Base-by-base conservation (phyloP, 73 alveolate genomes). In the Paramecium bursaria region DNA sequence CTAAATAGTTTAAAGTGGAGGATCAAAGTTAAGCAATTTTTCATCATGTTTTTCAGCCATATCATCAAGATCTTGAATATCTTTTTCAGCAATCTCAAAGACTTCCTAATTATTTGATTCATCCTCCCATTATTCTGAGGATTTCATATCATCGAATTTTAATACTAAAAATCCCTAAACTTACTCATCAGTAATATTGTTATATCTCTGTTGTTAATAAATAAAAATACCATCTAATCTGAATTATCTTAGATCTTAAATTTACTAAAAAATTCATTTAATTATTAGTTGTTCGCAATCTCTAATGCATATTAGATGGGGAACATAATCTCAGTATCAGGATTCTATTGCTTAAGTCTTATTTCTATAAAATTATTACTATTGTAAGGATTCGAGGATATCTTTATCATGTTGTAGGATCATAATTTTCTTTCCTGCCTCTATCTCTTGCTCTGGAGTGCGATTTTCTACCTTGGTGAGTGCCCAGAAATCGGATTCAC, bases 31-130 rank as follows among this genome's bases (percentile, higher is more conserved):
- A 30, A 21, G 47, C 2, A 50, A 80, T 17, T 79, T 46, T 79
- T 54, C 49, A 54, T 79, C 89, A 2, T 49, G 57, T 23, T 73
- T 73, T 30, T 79, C 54, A 21, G 51, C 89, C 39, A 79, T 15
- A 6, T 54, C 89, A n/a, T 52, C 57, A 19, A 79, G 23, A 27
- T 53, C 75, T 39, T 54, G 74, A 79, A 53, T 51, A 17, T 79
- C 89, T 6, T 53, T 73, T 54, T 52, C 89, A 33, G 54, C 46
- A 6, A 79, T 33, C 29, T 79, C 89, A 53, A 31, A 80, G 26
- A 50, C 89, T 79, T 61, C 89, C 61, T 54, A 61, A 19, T 47
- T 53, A 9, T 47, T 53, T 53, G 74, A 17, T 2, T 67, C 76
- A 42, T 79, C 89, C 35, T 82, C 44, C 52, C 15, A 30, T 67